Evolutionary conservation across 1,284 basidiomycete genomes (phyloP).

Genomic region (Somion occarium): DNA sequence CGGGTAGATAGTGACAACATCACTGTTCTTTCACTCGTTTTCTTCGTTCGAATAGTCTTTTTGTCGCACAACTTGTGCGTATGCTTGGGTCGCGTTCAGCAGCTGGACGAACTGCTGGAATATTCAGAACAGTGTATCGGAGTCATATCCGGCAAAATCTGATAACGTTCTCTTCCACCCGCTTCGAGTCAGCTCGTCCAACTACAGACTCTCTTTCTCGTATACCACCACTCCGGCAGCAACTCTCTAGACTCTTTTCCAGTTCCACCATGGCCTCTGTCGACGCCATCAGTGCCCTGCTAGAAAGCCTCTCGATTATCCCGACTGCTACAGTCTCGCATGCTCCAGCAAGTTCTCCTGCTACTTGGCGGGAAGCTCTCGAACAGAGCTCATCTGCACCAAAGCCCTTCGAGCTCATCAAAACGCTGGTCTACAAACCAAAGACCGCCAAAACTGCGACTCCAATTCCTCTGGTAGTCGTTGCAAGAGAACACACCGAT

Average conservation of each 20-base stretch:
- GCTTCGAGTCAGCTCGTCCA: constrained; percentile 1
- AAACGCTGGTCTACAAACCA: constrained; percentile 87
- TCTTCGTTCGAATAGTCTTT: background rate
- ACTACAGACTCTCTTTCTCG: constrained; percentile 20
- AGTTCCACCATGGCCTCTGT: constrained; percentile 26
- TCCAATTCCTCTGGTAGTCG: constrained; percentile 82
- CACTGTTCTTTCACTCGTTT: background rate
- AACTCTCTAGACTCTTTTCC: background rate
- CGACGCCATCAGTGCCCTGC: constrained; percentile 30
- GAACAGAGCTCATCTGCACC: constrained; percentile 45
- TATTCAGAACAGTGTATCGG: background rate
- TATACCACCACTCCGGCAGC: constrained; percentile 7
- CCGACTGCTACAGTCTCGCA: constrained; percentile 51
- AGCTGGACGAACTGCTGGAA: background rate
- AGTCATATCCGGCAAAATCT: constrained; percentile 1
- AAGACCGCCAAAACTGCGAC: constrained; percentile 87
- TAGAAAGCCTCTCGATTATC: constrained; percentile 50
- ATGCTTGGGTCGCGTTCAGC: background rate
- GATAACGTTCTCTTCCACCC: background rate
- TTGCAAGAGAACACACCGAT: constrained; percentile 82
- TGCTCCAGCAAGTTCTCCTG: constrained; percentile 53
- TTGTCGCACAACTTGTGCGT: background rate
- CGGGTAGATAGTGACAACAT: background rate
- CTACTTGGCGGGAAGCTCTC: constrained; percentile 65
- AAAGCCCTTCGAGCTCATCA: constrained; percentile 63